phyloP scores from a whole-genome alignment of 2,329 filamentous ascomycete species.

The Botrytis galanthina region DNA sequence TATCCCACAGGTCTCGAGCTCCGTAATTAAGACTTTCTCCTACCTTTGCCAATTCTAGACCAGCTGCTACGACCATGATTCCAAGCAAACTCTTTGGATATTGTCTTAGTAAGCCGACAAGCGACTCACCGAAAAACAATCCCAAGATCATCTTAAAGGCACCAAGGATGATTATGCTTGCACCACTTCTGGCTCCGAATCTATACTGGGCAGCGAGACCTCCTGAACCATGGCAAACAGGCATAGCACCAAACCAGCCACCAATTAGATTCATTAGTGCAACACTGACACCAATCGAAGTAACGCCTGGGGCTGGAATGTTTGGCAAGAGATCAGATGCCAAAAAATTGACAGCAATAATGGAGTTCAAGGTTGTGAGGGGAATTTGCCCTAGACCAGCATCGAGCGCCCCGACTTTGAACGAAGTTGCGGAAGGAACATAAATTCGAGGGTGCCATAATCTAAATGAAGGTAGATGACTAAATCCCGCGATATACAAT shows the following conservation, averaged over 20 bases:
- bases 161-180: slow-evolving; percentile 78
- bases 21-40: slow-evolving; percentile 80
- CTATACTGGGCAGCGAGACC: slow-evolving; percentile 87
- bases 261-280: slow-evolving; percentile 78
- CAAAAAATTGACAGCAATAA: slow-evolving; percentile 82
- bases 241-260: slow-evolving; percentile 94
- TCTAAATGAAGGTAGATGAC: slow-evolving; percentile 50
- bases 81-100: slow-evolving; percentile 80
- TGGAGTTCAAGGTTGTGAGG: slow-evolving; percentile 86
- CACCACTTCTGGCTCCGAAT: slow-evolving; percentile 86
- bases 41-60: slow-evolving; percentile 81
- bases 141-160: slow-evolving; percentile 73
- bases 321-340: slow-evolving; percentile 73
- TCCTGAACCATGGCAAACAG: slow-evolving; percentile 88
- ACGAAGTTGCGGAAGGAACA: slow-evolving; percentile 46
- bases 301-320: slow-evolving; percentile 66
- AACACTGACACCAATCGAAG: slow-evolving; percentile 77
- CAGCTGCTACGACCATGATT: slow-evolving; percentile 86
- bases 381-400: slow-evolving; percentile 74
- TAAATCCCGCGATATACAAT: slow-evolving; percentile 43
- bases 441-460: slow-evolving; percentile 59
- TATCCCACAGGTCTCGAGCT: slow-evolving; percentile 58
- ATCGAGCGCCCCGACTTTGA: slow-evolving; percentile 54
- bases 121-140: slow-evolving; percentile 67
- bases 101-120: slow-evolving; percentile 65